Evolutionary conservation across 78 protist species (phyloP), one percentile per base, ranked within the genome.

Genomic region (Dictyostelium firmibasis): DNA sequence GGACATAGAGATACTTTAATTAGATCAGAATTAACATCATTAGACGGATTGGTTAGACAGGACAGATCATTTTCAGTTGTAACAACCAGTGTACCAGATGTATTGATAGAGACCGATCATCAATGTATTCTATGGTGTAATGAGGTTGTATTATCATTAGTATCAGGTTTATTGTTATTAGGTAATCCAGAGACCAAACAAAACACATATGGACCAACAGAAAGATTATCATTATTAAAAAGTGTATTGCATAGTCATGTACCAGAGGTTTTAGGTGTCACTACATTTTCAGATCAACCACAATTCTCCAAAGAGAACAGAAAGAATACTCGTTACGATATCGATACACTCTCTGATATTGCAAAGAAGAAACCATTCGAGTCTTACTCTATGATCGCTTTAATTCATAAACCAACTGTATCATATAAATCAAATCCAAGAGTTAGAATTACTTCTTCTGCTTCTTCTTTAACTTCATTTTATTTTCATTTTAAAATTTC

Each of bases 71-170:
- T 93, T 29, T 86, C 96, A 20, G 92, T 57, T 0, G 38, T 93
- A 10, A 86, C 96, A 25, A 93, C 96, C 4, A 76, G 86, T 4
- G 69, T 93, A 23, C 96, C 96, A 13, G 92, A 93, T 57, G 92
- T 93, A 1, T 85, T 85, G 57, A 62, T 85, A 33, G 93, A 93
- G 31, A 85, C 96, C 18, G 96, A 93, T 31, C 96, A 93, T 75
- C 87, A 81, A 62, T 85, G 92, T 70, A 93, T 93, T n/a, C 75
- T 93, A 14, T 93, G 96, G 96, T 93, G 96, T 31, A 93, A 93
- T 43, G 93, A 93, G 13, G 86, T 93, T 18, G 96, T 93, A 3
- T 76, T 81, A 35, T 78, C 94, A 23, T 35, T 89, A 8, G 94
- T 81, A 7, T 86, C 82, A 5, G 83, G 84, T 31, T 78, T 89